Evolutionary conservation across 352 stramenopile species (phyloP).

Genomic region (Pythium aquatile): DNA sequence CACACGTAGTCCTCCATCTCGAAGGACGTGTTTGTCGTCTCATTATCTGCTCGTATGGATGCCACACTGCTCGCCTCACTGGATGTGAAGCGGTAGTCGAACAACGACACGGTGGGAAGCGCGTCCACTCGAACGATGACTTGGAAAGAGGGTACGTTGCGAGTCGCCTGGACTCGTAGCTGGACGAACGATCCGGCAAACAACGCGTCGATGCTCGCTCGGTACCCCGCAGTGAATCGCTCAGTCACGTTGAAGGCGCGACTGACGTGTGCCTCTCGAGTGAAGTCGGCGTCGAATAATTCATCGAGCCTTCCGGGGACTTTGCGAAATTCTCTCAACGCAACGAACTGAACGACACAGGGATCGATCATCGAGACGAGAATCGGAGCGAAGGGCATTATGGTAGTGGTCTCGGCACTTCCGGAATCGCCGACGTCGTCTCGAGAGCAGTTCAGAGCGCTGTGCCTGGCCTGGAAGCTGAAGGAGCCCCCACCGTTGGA

Average conservation of each 20-base stretch:
- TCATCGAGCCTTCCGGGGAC: not conserved
- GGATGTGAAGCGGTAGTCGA: conserved; percentile 14
- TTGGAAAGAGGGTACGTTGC: conserved; percentile 15
- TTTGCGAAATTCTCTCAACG: not conserved
- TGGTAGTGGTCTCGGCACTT: not conserved
- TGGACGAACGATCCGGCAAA: conserved; percentile 9
- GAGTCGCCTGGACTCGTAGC: not conserved
- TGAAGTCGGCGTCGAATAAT: conserved; percentile 5
- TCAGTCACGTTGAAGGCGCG: conserved; percentile 1
- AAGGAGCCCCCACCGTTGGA: conserved; percentile 15
- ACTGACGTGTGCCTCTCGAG: not conserved
- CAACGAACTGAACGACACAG: not conserved
- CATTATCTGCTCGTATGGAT: not conserved
- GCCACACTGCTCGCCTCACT: not conserved
- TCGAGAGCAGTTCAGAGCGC: conserved; percentile 2
- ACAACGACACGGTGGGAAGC: conserved; percentile 8
- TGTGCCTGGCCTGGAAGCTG: conserved; percentile 1
- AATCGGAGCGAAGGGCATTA: not conserved
- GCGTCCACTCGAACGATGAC: conserved; percentile 13
- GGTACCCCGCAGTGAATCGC: conserved; percentile 1
- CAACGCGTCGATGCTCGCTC: not conserved
- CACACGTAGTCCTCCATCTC: conserved; percentile 14
- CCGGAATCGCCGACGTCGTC: not conserved
- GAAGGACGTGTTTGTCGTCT: conserved; percentile 4
- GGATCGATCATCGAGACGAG: conserved; percentile 1